phyloP scores from a whole-genome alignment of 2,329 filamentous ascomycete genomes.

The Aureobasidium sp. region DNA sequence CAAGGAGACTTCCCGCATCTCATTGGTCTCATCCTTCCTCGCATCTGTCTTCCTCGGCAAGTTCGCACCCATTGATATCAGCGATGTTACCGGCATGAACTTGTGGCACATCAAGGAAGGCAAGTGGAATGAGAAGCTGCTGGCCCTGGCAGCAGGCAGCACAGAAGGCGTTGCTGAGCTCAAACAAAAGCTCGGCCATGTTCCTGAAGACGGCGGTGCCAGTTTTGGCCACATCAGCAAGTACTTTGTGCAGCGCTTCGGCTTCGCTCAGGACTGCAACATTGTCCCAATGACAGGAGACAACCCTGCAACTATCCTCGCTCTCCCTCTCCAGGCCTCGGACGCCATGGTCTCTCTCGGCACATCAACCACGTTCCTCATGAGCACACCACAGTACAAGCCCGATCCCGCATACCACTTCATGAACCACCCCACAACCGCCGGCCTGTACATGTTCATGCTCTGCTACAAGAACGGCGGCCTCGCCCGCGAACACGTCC shows the following conservation, averaged over 20 bases:
- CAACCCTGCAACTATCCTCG: conserved; percentile 90
- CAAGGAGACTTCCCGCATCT: conserved; percentile 70
- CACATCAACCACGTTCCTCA: conserved; percentile 93
- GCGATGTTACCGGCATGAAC: conserved; percentile 94
- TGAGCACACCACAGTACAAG: conserved; percentile 87
- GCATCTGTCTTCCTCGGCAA: conserved; percentile 80
- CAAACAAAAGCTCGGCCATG: conserved; percentile 68
- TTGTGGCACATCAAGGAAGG: conserved; percentile 79
- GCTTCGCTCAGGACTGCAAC: conserved; percentile 65
- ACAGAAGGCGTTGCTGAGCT: conserved; percentile 53
- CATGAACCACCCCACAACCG: conserved; percentile 92
- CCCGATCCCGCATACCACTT: conserved; percentile 91
- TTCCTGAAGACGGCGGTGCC: conserved; percentile 70
- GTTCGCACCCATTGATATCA: conserved; percentile 84
- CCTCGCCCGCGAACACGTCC: conserved; percentile 80
- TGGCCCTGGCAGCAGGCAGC: conserved; percentile 64
- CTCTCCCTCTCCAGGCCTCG: conserved; percentile 73
- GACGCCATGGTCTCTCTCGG: conserved; percentile 93
- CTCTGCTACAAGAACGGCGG: conserved; percentile 99
- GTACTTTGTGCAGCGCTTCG: conserved; percentile 74
- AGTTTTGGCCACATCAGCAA: conserved; percentile 64
- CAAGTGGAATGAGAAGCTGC: conserved; percentile 63
- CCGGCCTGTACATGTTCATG: conserved; percentile 98
- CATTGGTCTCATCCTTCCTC: conserved; percentile 89
- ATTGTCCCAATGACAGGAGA: conserved; percentile 88